A percentile compares a stretch with the other conserved stretches of the same genome.
Evolutionary conservation across 352 stramenopile species (phyloP).

Genomic region (Phytophthora boehmeriae): DNA sequence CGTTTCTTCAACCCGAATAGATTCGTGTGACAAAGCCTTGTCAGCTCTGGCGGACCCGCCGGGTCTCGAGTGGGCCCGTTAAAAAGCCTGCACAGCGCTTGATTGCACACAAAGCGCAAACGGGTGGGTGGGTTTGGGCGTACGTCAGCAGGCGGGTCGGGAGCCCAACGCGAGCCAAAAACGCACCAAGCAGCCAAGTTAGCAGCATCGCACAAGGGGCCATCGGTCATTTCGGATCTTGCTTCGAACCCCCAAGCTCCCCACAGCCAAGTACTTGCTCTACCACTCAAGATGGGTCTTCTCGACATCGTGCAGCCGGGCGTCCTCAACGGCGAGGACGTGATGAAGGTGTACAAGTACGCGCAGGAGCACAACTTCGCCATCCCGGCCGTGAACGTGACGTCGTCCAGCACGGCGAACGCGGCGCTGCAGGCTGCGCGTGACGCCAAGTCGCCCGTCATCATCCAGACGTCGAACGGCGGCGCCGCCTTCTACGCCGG

Average conservation of each 20-base stretch:
- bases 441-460: constrained; percentile 97
- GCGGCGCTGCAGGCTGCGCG: constrained; percentile 95
- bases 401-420: constrained; percentile 96
- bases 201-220: neutral
- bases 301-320: constrained; percentile 84
- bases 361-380: constrained; percentile 95
- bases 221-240: constrained; percentile 41
- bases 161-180: neutral
- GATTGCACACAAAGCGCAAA: neutral
- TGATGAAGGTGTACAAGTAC: constrained; percentile 93
- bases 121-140: neutral
- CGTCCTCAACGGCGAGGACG: constrained; percentile 89
- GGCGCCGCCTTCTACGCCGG: constrained; percentile 97
- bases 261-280: constrained; percentile 10
- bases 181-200: constrained; percentile 22
- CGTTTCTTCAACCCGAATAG: neutral
- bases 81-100: neutral
- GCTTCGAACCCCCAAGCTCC: constrained; percentile 22
- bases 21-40: constrained; percentile 2
- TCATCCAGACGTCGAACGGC: constrained; percentile 99
- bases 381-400: constrained; percentile 98
- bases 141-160: neutral
- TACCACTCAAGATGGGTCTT: constrained; percentile 68
- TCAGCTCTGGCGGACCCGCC: neutral
- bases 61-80: neutral